Base-by-base conservation (phyloP, 306 rosid species). In the Nissolia schottii region DNA sequence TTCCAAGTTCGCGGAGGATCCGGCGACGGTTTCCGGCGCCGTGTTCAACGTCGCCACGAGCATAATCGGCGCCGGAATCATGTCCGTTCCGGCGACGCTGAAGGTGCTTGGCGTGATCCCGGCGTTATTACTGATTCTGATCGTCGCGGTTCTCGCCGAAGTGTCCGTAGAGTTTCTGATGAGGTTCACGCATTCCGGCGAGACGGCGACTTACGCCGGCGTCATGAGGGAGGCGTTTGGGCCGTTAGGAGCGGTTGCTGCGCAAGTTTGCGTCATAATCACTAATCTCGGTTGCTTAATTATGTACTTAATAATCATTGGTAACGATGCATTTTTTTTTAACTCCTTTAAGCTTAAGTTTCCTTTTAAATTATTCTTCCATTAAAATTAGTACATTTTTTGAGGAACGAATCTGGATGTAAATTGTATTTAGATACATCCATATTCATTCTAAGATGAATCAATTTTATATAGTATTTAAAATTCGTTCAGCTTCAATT, bases 41-140 rank as follows among this genome's bases (percentile, higher is more conserved):
- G 95, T 94, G 74, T 89, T 91, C 81, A 94, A 94, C 45, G 87
- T 94, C 1, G 85, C 99, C 0, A 94, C 95, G 10, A 91, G 85
- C 82, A 79, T 89, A 16, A 94, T 94, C 9, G 99, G 99, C 2
- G 99, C 96, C 6, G 97, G 99, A n/a, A 94, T 94, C 1, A 94
- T 91, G 97, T 91, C 99, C 20, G 86, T 94, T 10, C 99, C 99
- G 63, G 92, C 89, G 15, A 89, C 99, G 2, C 19, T 94, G 16
- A 91, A 91, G 78, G 95, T 94, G 41, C 80, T 94, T 0, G 99
- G 99, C 0, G 87, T 94, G 22, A 59, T 94, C 51, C 97, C 99
- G 19, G 95, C 90, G 9, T 56, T 89, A 37, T 16, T 73, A 22
- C 71, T 94, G 68, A 89, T 94, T 43, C 43, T 86, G 50, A 62